A percentile compares a stretch with the other conserved stretches of the same genome.
These are phyloP conservation scores for Obba rivulosa DNA, from an alignment of 768 basidiomycete genomes.

Conservation along the genomic window DNA sequence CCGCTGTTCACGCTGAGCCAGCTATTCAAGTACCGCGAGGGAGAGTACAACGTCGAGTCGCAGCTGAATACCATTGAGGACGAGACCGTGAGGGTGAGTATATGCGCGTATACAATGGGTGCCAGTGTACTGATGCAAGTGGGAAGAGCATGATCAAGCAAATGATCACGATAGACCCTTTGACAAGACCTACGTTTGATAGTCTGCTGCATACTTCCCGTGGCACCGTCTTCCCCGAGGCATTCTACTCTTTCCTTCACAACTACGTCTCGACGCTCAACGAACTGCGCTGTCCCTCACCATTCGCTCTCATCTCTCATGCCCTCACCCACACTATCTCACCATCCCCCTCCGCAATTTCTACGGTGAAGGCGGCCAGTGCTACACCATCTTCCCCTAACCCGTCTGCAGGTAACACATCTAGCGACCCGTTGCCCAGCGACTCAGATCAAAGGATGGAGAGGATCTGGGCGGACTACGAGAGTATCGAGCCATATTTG, in stretches of 20 bases:
- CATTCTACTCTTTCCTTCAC: conserved; percentile 92
- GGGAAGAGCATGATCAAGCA: conserved; percentile 75
- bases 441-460: conserved; percentile 87
- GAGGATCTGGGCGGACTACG: conserved; percentile 83
- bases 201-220: conserved; percentile 68
- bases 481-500: conserved; percentile 71
- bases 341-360: conserved; percentile 25
- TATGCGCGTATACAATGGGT: background rate
- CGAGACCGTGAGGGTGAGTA: conserved; percentile 70
- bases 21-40: conserved; percentile 89
- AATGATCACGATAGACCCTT: conserved; percentile 84
- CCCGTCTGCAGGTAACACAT: conserved; percentile 6
- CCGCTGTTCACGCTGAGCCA: conserved; percentile 92
- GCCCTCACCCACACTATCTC: conserved; percentile 19
- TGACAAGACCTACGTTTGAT: conserved; percentile 76
- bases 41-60: conserved; percentile 70
- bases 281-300: conserved; percentile 49
- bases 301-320: conserved; percentile 27
- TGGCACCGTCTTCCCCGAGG: conserved; percentile 81
- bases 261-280: conserved; percentile 81
- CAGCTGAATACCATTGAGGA: conserved; percentile 77
- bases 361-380: conserved; percentile 18
- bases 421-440: conserved; percentile 46
- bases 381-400: conserved; percentile 4
- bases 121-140: background rate